Evolutionary conservation across 352 stramenopile species (phyloP).

Genomic region (Phytophthora cactorum): DNA sequence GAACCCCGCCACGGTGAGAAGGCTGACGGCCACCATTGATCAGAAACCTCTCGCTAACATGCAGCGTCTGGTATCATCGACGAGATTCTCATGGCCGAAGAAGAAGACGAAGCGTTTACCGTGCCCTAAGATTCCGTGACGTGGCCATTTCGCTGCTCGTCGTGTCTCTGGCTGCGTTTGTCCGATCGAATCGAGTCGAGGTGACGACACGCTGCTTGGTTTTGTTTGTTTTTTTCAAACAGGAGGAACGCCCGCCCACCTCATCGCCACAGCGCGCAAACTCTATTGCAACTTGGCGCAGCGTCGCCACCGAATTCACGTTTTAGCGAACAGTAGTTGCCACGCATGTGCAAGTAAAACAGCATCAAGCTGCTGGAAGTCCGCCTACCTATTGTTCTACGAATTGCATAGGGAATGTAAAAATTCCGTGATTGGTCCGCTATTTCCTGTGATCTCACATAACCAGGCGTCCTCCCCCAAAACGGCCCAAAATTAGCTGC

Average conservation of each 20-base stretch:
- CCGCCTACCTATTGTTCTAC: constrained; percentile 3
- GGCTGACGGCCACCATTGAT: too few species aligned
- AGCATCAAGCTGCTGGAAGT: not conserved
- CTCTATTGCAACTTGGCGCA: constrained; percentile 4
- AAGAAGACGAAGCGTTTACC: not conserved
- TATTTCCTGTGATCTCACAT: constrained; percentile 9
- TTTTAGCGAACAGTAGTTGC: too few species aligned
- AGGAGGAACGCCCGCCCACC: constrained; percentile 4
- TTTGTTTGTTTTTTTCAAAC: constrained; percentile 1
- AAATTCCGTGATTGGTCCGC: constrained; percentile 9
- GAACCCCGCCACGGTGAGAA: not conserved
- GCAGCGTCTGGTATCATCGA: not conserved
- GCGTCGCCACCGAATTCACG: not conserved
- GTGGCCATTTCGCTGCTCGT: constrained; percentile 11
- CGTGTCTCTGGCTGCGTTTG: constrained; percentile 17
- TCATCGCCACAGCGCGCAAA: constrained; percentile 7
- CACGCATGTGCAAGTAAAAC: not conserved
- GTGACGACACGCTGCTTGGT: constrained; percentile 13
- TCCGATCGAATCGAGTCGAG: constrained; percentile 13
- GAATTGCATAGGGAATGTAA: constrained; percentile 7
- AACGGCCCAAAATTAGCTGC: not conserved
- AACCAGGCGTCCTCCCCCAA: not conserved
- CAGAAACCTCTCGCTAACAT: not conserved
- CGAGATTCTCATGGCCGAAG: too few species aligned
- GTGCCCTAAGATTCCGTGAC: constrained; percentile 1